phyloP scores from a whole-genome alignment of 768 basidiomycete species.

The Favolaschia claudopus region DNA sequence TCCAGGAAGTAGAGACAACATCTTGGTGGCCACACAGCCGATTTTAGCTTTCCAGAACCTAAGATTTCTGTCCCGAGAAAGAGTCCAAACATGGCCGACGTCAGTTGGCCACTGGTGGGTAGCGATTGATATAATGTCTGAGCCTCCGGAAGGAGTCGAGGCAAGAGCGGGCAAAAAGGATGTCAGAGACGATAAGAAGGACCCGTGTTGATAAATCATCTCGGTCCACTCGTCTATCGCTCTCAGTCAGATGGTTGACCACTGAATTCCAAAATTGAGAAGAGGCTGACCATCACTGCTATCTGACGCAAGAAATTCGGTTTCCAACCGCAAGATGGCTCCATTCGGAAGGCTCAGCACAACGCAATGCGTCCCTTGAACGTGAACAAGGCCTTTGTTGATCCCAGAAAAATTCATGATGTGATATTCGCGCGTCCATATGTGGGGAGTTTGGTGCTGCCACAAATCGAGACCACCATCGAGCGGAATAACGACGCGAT shows the following conservation, averaged over 20 bases:
- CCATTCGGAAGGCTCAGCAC: constrained; percentile 68
- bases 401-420: constrained; percentile 60
- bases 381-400: constrained; percentile 60
- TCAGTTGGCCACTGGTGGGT: constrained; percentile 81
- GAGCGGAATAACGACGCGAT: constrained; percentile 73
- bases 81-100: constrained; percentile 78
- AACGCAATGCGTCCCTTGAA: constrained; percentile 73
- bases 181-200: constrained; percentile 72
- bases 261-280: constrained; percentile 15
- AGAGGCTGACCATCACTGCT: constrained; percentile 62
- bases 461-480: constrained; percentile 61
- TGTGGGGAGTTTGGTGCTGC: constrained; percentile 58
- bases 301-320: constrained; percentile 62
- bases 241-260: constrained; percentile 25
- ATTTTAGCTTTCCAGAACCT: constrained; percentile 84
- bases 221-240: constrained; percentile 76
- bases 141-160: constrained; percentile 51
- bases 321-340: constrained; percentile 73
- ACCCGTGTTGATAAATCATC: constrained; percentile 65
- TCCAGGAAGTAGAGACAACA: constrained; percentile 49
- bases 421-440: constrained; percentile 74
- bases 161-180: constrained; percentile 68
- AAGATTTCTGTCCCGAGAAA: constrained; percentile 87
- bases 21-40: constrained; percentile 73
- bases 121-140: constrained; percentile 75